Conservation (phyloP, 208 protist species). For the Trichomonas tenax region DNA sequence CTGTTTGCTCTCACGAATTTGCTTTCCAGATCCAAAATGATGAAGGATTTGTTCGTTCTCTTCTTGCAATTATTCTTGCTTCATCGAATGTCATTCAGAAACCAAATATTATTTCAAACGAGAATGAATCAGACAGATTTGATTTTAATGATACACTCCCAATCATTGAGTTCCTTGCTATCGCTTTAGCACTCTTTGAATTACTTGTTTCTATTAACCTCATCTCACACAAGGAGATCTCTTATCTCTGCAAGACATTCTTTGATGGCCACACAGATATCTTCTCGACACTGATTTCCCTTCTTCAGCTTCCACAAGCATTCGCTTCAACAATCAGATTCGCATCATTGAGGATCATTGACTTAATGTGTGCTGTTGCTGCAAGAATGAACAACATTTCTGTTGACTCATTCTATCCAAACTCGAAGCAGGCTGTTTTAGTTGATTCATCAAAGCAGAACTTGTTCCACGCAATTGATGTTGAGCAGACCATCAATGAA, state of each 20-base stretch:
- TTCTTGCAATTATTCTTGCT: not conserved
- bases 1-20: not conserved
- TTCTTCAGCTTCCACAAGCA: not conserved
- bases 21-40: not conserved
- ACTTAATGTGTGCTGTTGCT: not conserved
- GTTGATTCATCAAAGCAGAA: not conserved
- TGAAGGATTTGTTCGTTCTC: not conserved
- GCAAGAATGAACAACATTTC: not conserved
- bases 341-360: not conserved
- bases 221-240: not conserved
- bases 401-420: slow-evolving; percentile 13
- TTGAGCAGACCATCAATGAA: not conserved
- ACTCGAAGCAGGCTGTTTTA: not conserved
- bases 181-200: not conserved
- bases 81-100: not conserved
- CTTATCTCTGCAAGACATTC: not conserved
- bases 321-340: not conserved
- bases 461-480: not conserved
- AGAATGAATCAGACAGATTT: not conserved
- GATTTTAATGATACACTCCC: not conserved
- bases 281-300: not conserved
- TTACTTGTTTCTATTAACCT: not conserved
- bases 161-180: not conserved
- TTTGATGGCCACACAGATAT: not conserved
- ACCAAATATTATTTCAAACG: not conserved